phyloP scores from a whole-genome alignment of 2,329 filamentous ascomycete species.

The Xylaria sp. region DNA sequence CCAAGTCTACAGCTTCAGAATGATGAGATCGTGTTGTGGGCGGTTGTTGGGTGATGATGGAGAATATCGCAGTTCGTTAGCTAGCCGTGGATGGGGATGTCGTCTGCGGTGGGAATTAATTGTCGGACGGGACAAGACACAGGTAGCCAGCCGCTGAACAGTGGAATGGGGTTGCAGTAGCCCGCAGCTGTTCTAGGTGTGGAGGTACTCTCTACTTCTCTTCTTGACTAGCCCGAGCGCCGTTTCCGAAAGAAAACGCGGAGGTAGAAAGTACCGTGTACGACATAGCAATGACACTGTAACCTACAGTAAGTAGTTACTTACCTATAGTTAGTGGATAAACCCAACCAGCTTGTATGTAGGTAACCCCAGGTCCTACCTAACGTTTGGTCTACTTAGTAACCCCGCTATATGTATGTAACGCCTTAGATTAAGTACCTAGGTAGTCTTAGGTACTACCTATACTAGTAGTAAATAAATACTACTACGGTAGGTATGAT shows the following conservation, averaged over 20 bases:
- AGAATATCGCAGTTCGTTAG: constrained; percentile 32
- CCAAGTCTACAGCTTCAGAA: constrained; percentile 35
- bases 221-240: background rate
- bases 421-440: too few species aligned
- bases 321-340: constrained; percentile 2
- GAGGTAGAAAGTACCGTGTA: constrained; percentile 5
- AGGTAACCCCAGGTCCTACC: background rate
- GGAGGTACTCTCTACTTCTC: constrained; percentile 11
- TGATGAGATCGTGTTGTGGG: constrained; percentile 39
- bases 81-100: constrained; percentile 35
- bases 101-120: constrained; percentile 31
- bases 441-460: too few species aligned
- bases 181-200: background rate
- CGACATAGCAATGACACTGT: background rate
- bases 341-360: background rate
- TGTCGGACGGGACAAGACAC: constrained; percentile 28
- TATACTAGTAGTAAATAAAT: background rate
- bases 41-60: constrained; percentile 44
- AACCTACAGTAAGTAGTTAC: too few species aligned
- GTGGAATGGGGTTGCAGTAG: constrained; percentile 13
- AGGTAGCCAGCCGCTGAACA: constrained; percentile 20
- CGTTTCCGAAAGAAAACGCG: background rate
- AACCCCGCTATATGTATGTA: constrained; percentile 28
- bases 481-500: background rate
- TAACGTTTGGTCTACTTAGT: background rate